Base-by-base conservation (phyloP, 1,284 basidiomycete genomes). In the Stygiomarasmius scandens region DNA sequence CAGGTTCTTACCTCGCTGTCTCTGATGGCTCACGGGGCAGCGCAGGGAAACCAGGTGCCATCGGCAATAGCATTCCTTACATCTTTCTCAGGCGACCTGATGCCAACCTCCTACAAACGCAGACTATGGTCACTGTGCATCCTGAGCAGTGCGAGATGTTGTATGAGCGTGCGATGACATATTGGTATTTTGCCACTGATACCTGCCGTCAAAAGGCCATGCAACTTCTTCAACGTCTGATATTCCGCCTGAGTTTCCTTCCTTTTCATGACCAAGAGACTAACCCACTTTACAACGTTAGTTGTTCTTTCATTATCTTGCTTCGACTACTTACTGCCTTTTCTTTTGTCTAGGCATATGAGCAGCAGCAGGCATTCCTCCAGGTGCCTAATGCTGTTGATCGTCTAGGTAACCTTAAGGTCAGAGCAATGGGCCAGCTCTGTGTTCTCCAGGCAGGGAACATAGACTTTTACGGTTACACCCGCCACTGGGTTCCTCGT, bases 121-220 rank as follows among this genome's bases (percentile, higher is more conserved):
- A 49, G 27, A 49, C 48, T 19, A 23, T 23, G 16, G 48, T 49
- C 48, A 25, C 32, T 16, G 48, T 29, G 25, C 48, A 49, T 3
- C 48, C 48, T 29, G 48, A 49, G 16, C 48, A 49, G 32, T 49
- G 48, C 24, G 32, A 49, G 20, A 49, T 49, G 48, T 32, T 49
- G 48, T 49, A 27, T 16, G 48, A 49, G 12, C 48, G 48, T 23
- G 48, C 48, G 19, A 49, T 49, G 23, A 49, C 48, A 16, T 49
- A 49, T 20, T 49, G 48, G 48, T 49, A 49, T 20, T 49, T 49
- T n/a, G 48, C 25, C 16, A 49, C 9, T 25, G 48, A 49, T 16
- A 49, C 48, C 1, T 34, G 32, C 14, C 32, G 32, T 34, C 32
- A 34, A 34, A 34, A 34, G 14, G 48, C 48, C 29, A 49, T 49